Percentiles rank a stretch among this genome's conserved stretches.
Conservation (phyloP, 495 filamentous ascomycete species). For the Aspergillus wentii region DNA sequence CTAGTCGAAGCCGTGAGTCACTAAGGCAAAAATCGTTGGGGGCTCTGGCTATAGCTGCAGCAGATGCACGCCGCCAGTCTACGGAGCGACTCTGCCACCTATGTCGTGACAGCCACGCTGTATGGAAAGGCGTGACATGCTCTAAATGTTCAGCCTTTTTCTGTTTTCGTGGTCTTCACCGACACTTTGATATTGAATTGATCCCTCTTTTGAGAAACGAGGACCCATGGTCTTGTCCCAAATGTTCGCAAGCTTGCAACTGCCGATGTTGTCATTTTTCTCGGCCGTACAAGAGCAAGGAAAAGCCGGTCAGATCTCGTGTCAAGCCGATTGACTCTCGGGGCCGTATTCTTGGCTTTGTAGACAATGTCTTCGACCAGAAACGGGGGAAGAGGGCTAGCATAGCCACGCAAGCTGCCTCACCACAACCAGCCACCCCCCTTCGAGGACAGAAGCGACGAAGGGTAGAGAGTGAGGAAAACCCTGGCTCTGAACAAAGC, state of each 20-base stretch:
- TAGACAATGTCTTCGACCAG: conserved; percentile 20
- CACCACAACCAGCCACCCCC: neutral
- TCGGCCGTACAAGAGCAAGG: conserved; percentile 14
- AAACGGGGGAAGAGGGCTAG: conserved; percentile 13
- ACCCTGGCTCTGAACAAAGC: neutral
- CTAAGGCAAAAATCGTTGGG: conserved; percentile 12
- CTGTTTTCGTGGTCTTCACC: conserved; percentile 15
- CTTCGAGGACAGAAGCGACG: conserved; percentile 7
- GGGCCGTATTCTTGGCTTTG: conserved; percentile 13
- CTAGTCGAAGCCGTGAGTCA: neutral
- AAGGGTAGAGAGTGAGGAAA: neutral
- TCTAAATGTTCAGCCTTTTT: conserved; percentile 14
- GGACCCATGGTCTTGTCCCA: conserved; percentile 11
- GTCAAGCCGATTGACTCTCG: conserved; percentile 15
- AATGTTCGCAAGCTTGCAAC: conserved; percentile 16
- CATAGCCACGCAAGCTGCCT: conserved; percentile 1
- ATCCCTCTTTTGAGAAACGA: conserved; percentile 6
- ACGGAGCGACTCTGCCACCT: conserved; percentile 14
- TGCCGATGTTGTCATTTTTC: conserved; percentile 16
- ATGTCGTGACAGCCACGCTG: conserved; percentile 14
- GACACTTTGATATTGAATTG: conserved; percentile 18
- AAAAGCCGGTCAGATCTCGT: conserved; percentile 12
- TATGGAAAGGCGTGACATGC: conserved; percentile 14
- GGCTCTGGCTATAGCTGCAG: conserved; percentile 6
- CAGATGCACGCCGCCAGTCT: conserved; percentile 7